Evolutionary conservation across 345 rosid genomes (phyloP), one percentile per base, ranked within the genome.

Genomic region (Eutrema heterophyllum): DNA sequence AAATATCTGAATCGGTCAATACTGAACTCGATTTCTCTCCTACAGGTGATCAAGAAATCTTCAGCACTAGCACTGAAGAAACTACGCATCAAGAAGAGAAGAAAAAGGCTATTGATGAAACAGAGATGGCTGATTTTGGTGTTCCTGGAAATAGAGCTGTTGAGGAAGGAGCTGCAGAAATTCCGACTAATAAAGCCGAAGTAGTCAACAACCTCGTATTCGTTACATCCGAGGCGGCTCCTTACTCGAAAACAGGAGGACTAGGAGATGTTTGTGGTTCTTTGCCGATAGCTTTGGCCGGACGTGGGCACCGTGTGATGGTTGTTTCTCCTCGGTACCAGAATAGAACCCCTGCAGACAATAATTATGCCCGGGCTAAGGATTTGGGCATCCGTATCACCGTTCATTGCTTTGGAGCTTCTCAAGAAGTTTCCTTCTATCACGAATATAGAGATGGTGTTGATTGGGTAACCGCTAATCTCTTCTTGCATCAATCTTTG

Each of bases 171-270:
- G 29, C 45, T 50, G 81, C 59, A 7, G 82, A 75, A 52, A 43
- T 59, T 59, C 78, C 77, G n/a, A 82, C 62, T 27, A 43, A 38
- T 1, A 29, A 52, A 73, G 81, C 79, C 39, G 80, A 71, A 67
- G 63, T 85, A 33, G 74, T 69, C 45, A 51, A 87, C 75, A 91
- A 80, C 50, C 73, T 91, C 13, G 81, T 91, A n/a, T 88, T 91
- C 78, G 97, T 95, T 51, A 84, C 97, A 2, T 81, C 99, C 1
- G 99, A 95, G 80, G 99, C 97, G 0, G 89, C 93, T 64, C 99
- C 97, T n/a, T 95, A 88, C 79, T 95, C 99, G 0, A 95, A 95
- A 80, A 91, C 99, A 1, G 99, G 99, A 56, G 97, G 99, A 56
- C 40, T 95, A 54, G 97, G 96, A 62, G 99, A 95, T 82, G 99